A percentile compares a stretch with the other conserved stretches of the same genome.
Evolutionary conservation across 768 basidiomycete species (phyloP).

Genomic region (Termitomyces heimii): DNA sequence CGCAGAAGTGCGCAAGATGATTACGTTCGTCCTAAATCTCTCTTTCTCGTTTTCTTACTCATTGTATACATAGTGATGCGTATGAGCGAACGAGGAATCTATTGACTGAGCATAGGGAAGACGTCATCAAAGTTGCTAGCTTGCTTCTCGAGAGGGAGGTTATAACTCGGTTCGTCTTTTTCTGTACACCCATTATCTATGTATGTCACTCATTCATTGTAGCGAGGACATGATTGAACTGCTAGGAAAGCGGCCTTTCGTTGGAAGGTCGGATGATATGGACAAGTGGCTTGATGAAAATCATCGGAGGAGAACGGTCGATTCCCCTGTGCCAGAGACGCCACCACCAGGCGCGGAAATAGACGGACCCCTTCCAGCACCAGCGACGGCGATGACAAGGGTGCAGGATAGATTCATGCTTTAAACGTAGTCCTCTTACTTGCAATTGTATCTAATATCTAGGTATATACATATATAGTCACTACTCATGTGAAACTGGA

Average conservation of each 20-base stretch:
- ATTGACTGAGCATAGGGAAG: constrained; percentile 71
- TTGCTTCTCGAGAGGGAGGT: constrained; percentile 93
- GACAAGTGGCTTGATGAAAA: constrained; percentile 94
- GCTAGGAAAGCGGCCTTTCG: constrained; percentile 79
- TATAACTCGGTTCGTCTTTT: constrained; percentile 67
- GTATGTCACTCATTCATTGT: constrained; percentile 3
- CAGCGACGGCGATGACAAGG: constrained; percentile 39
- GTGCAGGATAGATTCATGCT: constrained; percentile 21
- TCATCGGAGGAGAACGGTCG: constrained; percentile 46
- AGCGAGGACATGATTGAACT: constrained; percentile 87
- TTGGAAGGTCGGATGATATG: constrained; percentile 83
- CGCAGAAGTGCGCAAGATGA: constrained; percentile 91
- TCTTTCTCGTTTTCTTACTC: not conserved
- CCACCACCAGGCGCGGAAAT: constrained; percentile 24
- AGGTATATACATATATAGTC: constrained; percentile 8
- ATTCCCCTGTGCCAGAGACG: constrained; percentile 12
- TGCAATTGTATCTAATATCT: constrained; percentile 24
- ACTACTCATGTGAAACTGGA: not conserved
- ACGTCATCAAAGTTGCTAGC: constrained; percentile 92
- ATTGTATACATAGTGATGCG: constrained; percentile 44
- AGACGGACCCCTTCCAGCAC: constrained; percentile 41
- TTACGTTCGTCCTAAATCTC: constrained; percentile 42
- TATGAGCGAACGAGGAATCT: constrained; percentile 81
- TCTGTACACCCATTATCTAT: not conserved
- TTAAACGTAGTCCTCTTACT: constrained; percentile 6